Evolutionary conservation across 352 stramenopile genomes (phyloP).

Genomic region (Saprolegnia diclina): DNA sequence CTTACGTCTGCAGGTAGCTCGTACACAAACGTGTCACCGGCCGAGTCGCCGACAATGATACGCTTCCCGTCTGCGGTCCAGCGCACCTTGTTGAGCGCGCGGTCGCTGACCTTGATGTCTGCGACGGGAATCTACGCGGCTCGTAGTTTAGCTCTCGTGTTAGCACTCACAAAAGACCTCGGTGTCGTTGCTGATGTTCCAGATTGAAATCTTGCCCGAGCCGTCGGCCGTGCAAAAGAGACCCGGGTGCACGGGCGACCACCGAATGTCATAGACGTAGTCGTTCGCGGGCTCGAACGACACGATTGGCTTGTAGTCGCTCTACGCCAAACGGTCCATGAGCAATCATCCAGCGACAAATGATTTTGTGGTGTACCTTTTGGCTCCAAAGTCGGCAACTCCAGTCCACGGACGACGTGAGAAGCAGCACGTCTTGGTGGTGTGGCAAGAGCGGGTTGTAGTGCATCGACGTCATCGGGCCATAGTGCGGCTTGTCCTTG

Average conservation of each 20-base stretch:
- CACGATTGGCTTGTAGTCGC: constrained; percentile 56
- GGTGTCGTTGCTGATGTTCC: constrained; percentile 82
- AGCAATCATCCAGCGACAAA: not conserved
- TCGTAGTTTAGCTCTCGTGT: not conserved
- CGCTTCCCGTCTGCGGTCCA: constrained; percentile 76
- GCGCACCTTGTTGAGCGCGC: constrained; percentile 78
- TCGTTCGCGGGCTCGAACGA: constrained; percentile 84
- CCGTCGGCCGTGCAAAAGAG: constrained; percentile 81
- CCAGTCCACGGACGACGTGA: constrained; percentile 82
- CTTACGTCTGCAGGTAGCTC: constrained; percentile 72
- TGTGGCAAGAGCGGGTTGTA: constrained; percentile 66
- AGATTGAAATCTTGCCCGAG: constrained; percentile 63
- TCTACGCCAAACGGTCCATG: constrained; percentile 36
- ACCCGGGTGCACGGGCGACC: constrained; percentile 69
- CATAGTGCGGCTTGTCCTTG: constrained; percentile 70
- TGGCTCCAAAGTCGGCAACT: constrained; percentile 83
- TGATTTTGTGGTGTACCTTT: constrained; percentile 6
- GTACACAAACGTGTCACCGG: constrained; percentile 66
- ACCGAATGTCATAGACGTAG: constrained; percentile 85
- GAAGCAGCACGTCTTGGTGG: constrained; percentile 67
- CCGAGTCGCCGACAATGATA: constrained; percentile 71
- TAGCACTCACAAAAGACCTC: constrained; percentile 31
- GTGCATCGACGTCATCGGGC: constrained; percentile 78
- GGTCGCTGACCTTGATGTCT: constrained; percentile 57
- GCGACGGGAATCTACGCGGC: constrained; percentile 40